A percentile compares a stretch with the other conserved stretches of the same genome.
Evolutionary conservation across 495 filamentous ascomycete species (phyloP).

Genomic region (Penicillium cataractarum): DNA sequence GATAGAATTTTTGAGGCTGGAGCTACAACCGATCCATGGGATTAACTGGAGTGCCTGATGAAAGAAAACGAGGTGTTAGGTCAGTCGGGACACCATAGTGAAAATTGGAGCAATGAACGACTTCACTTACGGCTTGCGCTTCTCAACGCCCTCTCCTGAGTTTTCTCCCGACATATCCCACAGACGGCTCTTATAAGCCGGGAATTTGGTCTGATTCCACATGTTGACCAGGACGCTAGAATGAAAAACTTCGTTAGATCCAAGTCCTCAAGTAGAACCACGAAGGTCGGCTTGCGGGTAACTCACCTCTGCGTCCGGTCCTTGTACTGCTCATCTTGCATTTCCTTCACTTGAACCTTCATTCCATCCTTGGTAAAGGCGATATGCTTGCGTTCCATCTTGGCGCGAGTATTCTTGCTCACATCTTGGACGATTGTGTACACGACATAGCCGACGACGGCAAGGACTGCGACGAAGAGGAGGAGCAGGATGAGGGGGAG

Average conservation of each 20-base stretch:
- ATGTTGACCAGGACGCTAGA: conserved; percentile 69
- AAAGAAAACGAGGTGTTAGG: background rate
- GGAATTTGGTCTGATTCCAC: conserved; percentile 70
- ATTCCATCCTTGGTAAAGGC: conserved; percentile 82
- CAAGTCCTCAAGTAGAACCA: background rate
- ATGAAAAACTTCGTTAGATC: conserved; percentile 11
- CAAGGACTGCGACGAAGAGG: conserved; percentile 61
- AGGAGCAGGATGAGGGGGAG: conserved; percentile 77
- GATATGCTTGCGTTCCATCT: conserved; percentile 83
- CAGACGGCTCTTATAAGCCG: conserved; percentile 61
- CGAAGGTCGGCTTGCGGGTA: conserved; percentile 7
- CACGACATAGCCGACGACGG: conserved; percentile 70
- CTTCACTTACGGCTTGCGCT: conserved; percentile 39
- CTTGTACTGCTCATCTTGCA: conserved; percentile 76
- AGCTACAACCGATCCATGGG: background rate
- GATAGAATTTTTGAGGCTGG: background rate
- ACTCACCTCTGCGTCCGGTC: conserved; percentile 76
- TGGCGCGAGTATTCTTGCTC: conserved; percentile 64
- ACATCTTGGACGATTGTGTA: conserved; percentile 74
- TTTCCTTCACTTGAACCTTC: conserved; percentile 77
- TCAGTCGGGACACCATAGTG: background rate
- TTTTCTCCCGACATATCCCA: conserved; percentile 50
- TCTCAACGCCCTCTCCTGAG: conserved; percentile 28
- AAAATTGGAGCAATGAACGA: background rate
- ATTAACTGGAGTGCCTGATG: conserved; percentile 14